A percentile compares a stretch with the other conserved stretches of the same genome.
Evolutionary conservation across 2,329 filamentous ascomycete species (phyloP).

Genomic region (Cordyceps sp.): DNA sequence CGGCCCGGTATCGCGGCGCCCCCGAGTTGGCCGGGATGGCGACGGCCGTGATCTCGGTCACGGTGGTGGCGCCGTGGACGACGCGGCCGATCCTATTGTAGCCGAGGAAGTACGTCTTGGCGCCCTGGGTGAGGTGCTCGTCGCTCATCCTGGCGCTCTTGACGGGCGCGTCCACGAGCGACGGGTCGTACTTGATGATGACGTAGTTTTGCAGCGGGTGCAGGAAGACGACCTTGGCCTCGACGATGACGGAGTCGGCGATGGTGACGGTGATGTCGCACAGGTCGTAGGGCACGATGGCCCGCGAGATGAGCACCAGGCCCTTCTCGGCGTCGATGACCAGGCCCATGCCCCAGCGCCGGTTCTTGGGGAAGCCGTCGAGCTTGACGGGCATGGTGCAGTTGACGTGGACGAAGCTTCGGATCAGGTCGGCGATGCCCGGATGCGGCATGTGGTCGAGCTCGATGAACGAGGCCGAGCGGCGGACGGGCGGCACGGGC

Average conservation of each 20-base stretch:
- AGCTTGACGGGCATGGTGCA: constrained; percentile 92
- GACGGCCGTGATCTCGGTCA: constrained; percentile 94
- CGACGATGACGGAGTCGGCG: constrained; percentile 87
- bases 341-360: constrained; percentile 87
- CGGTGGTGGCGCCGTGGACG: constrained; percentile 82
- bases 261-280: constrained; percentile 95
- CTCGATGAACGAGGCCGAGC: constrained; percentile 80
- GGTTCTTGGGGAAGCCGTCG: constrained; percentile 90
- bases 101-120: constrained; percentile 92
- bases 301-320: constrained; percentile 81
- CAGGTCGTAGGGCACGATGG: constrained; percentile 88
- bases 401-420: constrained; percentile 85
- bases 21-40: constrained; percentile 88
- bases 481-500: constrained; percentile 51
- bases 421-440: constrained; percentile 81
- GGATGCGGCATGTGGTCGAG: constrained; percentile 78
- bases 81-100: constrained; percentile 92
- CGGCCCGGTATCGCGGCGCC: constrained; percentile 81
- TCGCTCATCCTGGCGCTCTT: constrained; percentile 72
- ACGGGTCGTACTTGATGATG: constrained; percentile 86
- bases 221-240: constrained; percentile 87
- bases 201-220: constrained; percentile 96
- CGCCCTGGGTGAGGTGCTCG: constrained; percentile 76
- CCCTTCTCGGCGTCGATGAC: constrained; percentile 97
- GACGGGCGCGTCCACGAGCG: constrained; percentile 84